A percentile compares a stretch with the other conserved stretches of the same genome.
Evolutionary conservation across 371 early-diverging fungal genomes (phyloP).

Genomic region (Apophysomyces elegans): DNA sequence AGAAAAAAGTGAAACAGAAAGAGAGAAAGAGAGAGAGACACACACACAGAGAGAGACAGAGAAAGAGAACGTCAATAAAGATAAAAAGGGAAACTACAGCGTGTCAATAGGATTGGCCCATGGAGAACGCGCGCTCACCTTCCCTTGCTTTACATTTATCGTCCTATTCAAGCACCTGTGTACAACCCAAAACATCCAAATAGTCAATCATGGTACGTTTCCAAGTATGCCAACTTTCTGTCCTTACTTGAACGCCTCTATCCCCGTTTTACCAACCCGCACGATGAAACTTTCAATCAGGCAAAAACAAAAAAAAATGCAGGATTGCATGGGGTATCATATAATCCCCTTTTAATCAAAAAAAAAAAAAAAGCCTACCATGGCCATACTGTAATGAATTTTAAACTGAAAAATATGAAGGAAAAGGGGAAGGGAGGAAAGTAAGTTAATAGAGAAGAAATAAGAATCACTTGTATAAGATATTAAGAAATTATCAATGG

Average conservation of each 20-base stretch:
- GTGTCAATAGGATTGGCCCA: slow-evolving; percentile 9
- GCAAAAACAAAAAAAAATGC: not conserved
- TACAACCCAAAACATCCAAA: not conserved
- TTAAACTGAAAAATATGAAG: not conserved
- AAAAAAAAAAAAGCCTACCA: slow-evolving; percentile 1
- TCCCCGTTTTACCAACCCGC: not conserved
- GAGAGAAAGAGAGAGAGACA: slow-evolving; percentile 8
- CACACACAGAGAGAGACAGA: not conserved
- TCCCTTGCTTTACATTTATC: not conserved
- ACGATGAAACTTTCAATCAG: slow-evolving; percentile 6
- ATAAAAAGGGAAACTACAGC: slow-evolving; percentile 9
- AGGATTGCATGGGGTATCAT: slow-evolving; percentile 2
- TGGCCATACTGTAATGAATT: not conserved
- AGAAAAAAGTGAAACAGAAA: too few species aligned
- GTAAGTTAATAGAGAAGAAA: not conserved
- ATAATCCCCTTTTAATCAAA: slow-evolving; percentile 4
- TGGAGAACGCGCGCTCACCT: not conserved
- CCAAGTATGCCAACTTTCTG: too few species aligned
- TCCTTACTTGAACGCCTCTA: too few species aligned
- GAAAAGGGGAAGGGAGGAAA: not conserved
- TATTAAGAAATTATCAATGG: slow-evolving; percentile 1
- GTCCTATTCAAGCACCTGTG: too few species aligned
- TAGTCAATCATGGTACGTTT: too few species aligned
- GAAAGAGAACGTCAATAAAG: not conserved
- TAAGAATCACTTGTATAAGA: slow-evolving; percentile 4